These are phyloP conservation scores for Aurantiochytrium sp. DNA, from an alignment of 108 stramenopile genomes.

Conservation along the genomic window DNA sequence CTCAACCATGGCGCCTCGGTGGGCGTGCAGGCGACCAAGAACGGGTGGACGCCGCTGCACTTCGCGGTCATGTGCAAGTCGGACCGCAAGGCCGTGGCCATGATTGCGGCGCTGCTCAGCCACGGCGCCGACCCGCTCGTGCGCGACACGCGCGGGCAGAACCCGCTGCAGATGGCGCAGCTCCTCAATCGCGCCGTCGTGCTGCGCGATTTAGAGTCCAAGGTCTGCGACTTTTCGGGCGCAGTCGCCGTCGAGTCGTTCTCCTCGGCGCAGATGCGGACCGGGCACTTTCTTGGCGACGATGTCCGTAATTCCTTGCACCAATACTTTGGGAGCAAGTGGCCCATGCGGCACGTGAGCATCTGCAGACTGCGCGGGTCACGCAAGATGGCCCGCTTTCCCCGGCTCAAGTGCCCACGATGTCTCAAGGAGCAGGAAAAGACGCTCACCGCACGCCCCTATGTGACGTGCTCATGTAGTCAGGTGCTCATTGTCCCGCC, in stretches of 20 bases:
- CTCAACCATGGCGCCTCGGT: not conserved
- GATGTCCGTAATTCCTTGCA: not conserved
- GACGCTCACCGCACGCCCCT: too few species aligned
- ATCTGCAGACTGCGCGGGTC: not conserved
- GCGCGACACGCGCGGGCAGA: not conserved
- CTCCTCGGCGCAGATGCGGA: not conserved
- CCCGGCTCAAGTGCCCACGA: not conserved
- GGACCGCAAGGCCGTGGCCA: not conserved
- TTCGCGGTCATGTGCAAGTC: not conserved
- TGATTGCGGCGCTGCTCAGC: not conserved
- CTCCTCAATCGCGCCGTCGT: not conserved
- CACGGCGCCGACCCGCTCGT: not conserved
- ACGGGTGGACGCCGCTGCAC: not conserved
- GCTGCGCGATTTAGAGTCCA: not conserved
- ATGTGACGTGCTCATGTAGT: not conserved
- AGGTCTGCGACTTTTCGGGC: not conserved
- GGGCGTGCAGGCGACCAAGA: not conserved
- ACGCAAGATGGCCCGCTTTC: not conserved
- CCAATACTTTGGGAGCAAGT: not conserved
- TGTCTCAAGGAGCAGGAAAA: not conserved
- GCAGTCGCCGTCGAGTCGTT: not conserved
- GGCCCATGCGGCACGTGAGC: not conserved
- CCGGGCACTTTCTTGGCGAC: not conserved
- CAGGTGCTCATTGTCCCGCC: conserved; percentile 11
- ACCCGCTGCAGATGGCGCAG: not conserved